A percentile compares a stretch with the other conserved stretches of the same genome.
These are phyloP conservation scores for Elsinoe arachidis DNA, from an alignment of 2,329 filamentous ascomycete genomes.

Conservation along the genomic window DNA sequence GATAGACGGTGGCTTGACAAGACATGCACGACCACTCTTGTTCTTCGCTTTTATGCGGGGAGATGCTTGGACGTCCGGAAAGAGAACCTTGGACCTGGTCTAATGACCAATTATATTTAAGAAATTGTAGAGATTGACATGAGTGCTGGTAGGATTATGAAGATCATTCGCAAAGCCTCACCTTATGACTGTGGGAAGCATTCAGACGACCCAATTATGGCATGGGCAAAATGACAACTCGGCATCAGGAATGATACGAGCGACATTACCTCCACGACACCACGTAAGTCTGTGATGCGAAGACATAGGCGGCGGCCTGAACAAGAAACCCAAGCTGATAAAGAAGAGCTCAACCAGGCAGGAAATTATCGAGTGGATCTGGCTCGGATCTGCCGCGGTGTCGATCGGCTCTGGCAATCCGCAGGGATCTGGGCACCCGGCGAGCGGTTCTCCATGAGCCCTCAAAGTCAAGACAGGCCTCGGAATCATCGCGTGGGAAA, in stretches of 20 bases:
- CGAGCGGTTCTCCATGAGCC: background rate
- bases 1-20: constrained; percentile 10
- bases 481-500: background rate
- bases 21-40: constrained; percentile 12
- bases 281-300: background rate
- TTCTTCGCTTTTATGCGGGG: constrained; percentile 7
- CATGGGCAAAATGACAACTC: too few relatives aligned
- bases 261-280: background rate
- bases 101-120: background rate
- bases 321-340: background rate
- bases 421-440: background rate
- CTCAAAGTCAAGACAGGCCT: background rate
- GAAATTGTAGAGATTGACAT: background rate
- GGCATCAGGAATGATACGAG: background rate
- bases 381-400: constrained; percentile 6
- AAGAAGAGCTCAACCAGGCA: background rate
- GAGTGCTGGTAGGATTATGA: background rate
- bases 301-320: too few relatives aligned
- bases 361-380: constrained; percentile 6
- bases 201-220: too few relatives aligned
- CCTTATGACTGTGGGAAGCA: too few relatives aligned
- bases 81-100: background rate
- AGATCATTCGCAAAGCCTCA: background rate
- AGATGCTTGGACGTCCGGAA: background rate
- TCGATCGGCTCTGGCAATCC: background rate